These are phyloP conservation scores for Zasmidium cellare DNA, from an alignment of 2,329 filamentous ascomycete genomes.

Conservation along the genomic window DNA sequence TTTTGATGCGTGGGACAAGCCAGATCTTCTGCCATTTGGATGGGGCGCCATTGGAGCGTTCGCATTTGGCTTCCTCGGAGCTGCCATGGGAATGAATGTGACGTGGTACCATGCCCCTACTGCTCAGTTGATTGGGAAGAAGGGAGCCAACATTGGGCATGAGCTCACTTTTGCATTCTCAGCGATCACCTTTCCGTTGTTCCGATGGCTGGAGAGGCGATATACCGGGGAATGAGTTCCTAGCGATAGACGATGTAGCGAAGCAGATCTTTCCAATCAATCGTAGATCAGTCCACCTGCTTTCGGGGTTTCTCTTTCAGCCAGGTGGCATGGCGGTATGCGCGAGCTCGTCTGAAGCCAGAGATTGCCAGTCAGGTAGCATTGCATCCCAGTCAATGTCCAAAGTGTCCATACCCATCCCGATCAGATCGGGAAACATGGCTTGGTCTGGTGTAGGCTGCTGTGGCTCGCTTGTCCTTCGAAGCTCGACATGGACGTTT, in stretches of 20 bases:
- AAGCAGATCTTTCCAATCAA: too few relatives aligned
- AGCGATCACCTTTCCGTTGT: slow-evolving; percentile 9
- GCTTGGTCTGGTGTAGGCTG: slow-evolving; percentile 3
- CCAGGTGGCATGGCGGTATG: not conserved
- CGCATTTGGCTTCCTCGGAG: slow-evolving; percentile 14
- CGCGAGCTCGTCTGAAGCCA: slow-evolving; percentile 4
- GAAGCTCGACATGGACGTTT: not conserved
- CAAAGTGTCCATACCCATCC: slow-evolving; percentile 8
- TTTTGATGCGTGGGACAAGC: slow-evolving; percentile 9
- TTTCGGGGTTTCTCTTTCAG: not conserved
- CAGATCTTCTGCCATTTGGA: slow-evolving; percentile 12
- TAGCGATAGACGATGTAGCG: too few relatives aligned
- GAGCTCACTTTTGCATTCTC: slow-evolving; percentile 15
- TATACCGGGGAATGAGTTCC: slow-evolving; percentile 1
- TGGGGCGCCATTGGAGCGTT: slow-evolving; percentile 12
- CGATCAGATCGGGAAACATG: slow-evolving; percentile 8
- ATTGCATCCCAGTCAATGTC: slow-evolving; percentile 13
- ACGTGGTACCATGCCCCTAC: slow-evolving; percentile 14
- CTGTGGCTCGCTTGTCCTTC: slow-evolving; percentile 8
- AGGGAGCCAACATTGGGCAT: slow-evolving; percentile 16
- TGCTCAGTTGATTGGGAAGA: slow-evolving; percentile 9
- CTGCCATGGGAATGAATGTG: slow-evolving; percentile 15
- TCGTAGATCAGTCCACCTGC: not conserved
- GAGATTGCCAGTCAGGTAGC: slow-evolving; percentile 12
- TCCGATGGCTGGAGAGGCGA: slow-evolving; percentile 11